Conservation (phyloP, 306 rosid genomes). For the Carpinus viminea region DNA sequence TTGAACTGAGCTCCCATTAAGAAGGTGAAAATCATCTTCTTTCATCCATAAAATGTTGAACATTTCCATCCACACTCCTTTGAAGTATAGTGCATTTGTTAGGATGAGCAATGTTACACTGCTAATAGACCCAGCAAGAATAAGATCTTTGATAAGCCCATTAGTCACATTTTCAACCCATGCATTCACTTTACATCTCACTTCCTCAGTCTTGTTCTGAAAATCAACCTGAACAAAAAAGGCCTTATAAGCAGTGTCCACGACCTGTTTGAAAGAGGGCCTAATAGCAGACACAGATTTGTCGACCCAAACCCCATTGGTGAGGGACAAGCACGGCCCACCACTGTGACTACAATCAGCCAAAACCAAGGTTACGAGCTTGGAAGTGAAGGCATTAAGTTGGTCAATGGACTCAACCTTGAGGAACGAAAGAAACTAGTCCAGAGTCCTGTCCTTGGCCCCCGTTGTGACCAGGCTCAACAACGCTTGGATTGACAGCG, state of each 20-base stretch:
- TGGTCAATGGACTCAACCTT: constrained; percentile 49
- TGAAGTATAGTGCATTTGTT: constrained; percentile 76
- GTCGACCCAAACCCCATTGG: constrained; percentile 66
- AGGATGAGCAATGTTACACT: constrained; percentile 49
- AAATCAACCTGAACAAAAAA: constrained; percentile 56
- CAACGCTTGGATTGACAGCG: no score
- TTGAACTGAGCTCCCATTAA: constrained; percentile 53
- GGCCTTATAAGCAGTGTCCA: constrained; percentile 53
- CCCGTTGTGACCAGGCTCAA: no score
- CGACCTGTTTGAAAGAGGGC: constrained; percentile 67
- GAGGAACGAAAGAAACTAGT: no score
- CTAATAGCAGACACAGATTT: constrained; percentile 52
- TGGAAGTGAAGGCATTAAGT: constrained; percentile 60
- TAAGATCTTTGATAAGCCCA: constrained; percentile 64
- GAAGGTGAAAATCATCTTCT: constrained; percentile 61
- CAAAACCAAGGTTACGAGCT: constrained; percentile 51
- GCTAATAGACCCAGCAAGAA: constrained; percentile 52
- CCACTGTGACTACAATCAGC: constrained; percentile 56
- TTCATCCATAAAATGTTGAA: constrained; percentile 58
- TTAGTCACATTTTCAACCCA: constrained; percentile 75
- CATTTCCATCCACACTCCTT: constrained; percentile 64
- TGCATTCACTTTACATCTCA: constrained; percentile 52
- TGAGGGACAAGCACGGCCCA: constrained; percentile 68
- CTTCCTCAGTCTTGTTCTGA: constrained; percentile 59
- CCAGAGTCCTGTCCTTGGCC: no score